Conservation (phyloP, 176 grass and related monocot genomes). For the Chloris gayana region DNA sequence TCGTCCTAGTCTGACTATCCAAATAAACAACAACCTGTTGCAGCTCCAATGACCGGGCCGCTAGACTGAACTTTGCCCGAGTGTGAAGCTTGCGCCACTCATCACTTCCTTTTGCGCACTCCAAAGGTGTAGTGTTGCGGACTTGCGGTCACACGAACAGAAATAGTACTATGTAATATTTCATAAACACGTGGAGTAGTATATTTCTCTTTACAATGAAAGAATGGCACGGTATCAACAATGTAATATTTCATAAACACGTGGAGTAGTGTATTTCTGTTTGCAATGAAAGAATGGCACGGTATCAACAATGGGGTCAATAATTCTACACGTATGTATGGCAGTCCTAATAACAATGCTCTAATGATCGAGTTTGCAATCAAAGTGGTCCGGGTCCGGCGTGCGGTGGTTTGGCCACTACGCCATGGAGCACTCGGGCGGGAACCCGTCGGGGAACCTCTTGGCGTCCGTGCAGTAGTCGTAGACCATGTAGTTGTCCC, state of each 20-base stretch:
- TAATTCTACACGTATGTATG: neutral
- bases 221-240: slow-evolving; percentile 33
- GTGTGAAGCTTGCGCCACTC: neutral
- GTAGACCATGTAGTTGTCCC: slow-evolving; percentile 60
- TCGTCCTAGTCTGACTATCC: neutral
- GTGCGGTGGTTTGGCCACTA: slow-evolving; percentile 29
- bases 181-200: neutral
- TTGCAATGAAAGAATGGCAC: slow-evolving; percentile 41
- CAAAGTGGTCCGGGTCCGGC: slow-evolving; percentile 14
- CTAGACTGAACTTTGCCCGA: neutral
- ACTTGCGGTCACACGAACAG: neutral
- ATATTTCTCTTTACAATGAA: slow-evolving; percentile 3
- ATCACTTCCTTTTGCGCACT: neutral
- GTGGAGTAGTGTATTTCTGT: neutral
- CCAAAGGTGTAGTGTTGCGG: neutral
- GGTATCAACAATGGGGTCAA: neutral
- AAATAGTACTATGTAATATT: neutral
- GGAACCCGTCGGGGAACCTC: slow-evolving; percentile 40
- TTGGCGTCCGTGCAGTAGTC: slow-evolving; percentile 55
- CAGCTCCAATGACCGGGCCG: neutral
- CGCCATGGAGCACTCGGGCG: slow-evolving; percentile 52
- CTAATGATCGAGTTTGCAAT: slow-evolving; percentile 12
- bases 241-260: neutral
- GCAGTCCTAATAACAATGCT: neutral
- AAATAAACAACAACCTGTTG: neutral